Evolutionary conservation across 108 stramenopile genomes (phyloP).

Genomic region (Epithemia pelagica): DNA sequence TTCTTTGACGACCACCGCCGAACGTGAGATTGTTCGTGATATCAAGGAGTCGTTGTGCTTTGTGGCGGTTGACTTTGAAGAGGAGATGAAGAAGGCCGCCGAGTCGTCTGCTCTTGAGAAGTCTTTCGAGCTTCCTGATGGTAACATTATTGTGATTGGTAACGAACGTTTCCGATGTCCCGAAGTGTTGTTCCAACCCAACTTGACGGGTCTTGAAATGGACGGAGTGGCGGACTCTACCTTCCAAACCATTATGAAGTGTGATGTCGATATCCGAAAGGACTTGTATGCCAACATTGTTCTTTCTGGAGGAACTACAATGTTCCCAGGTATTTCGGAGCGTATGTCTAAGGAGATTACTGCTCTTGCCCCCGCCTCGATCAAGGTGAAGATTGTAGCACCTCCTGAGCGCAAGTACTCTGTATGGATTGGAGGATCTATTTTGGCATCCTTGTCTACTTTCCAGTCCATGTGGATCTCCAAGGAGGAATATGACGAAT

Average conservation of each 20-base stretch:
- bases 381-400: constrained; percentile 99
- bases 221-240: constrained; percentile 95
- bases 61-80: constrained; percentile 90
- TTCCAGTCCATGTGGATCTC: constrained; percentile 99
- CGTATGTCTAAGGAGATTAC: constrained; percentile 99
- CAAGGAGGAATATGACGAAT: constrained; percentile 99
- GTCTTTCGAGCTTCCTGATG: constrained; percentile 91
- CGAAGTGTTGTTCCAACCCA: constrained; percentile 92
- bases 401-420: constrained; percentile 99
- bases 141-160: constrained; percentile 92
- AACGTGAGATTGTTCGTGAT: constrained; percentile 92
- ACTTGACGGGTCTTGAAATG: constrained; percentile 96
- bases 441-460: constrained; percentile 96
- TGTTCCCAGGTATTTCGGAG: constrained; percentile 99
- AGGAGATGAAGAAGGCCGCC: constrained; percentile 91
- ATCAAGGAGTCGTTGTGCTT: constrained; percentile 90
- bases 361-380: constrained; percentile 88
- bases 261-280: constrained; percentile 99
- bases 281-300: constrained; percentile 93
- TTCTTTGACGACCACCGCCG: constrained; percentile 90
- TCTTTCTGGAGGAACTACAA: constrained; percentile 93
- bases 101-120: constrained; percentile 89
- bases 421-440: constrained; percentile 98
- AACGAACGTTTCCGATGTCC: constrained; percentile 93
- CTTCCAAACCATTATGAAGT: constrained; percentile 99